These are phyloP conservation scores for Iberis amara DNA, from an alignment of 441 rosid species.

Conservation along the genomic window DNA sequence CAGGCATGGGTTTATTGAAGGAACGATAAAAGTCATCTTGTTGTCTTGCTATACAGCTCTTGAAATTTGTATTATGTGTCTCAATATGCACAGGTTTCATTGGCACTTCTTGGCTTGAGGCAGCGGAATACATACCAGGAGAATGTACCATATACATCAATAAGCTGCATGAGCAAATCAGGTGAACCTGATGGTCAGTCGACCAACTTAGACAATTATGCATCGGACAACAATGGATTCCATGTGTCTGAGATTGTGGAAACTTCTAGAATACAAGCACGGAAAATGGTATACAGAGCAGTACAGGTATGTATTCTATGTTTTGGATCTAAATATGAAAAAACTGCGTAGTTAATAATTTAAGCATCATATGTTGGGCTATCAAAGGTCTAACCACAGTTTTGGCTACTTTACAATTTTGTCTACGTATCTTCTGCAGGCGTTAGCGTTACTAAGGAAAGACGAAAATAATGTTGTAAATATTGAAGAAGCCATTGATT, in stretches of 20 bases:
- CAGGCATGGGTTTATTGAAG: slow-evolving; percentile 41
- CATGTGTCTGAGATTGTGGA: slow-evolving; percentile 50
- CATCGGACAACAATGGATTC: slow-evolving; percentile 35
- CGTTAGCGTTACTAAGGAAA: slow-evolving; percentile 36
- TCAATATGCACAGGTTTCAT: slow-evolving; percentile 42
- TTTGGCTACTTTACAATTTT: background rate
- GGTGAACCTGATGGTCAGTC: slow-evolving; percentile 35
- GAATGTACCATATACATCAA: slow-evolving; percentile 27
- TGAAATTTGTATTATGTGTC: slow-evolving; percentile 15
- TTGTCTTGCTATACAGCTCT: slow-evolving; percentile 15
- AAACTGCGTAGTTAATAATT: background rate
- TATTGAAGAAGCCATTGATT: slow-evolving; percentile 63
- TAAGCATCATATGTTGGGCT: slow-evolving; percentile 6
- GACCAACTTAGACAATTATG: slow-evolving; percentile 32
- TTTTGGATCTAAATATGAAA: slow-evolving; percentile 3
- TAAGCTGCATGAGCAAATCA: slow-evolving; percentile 25
- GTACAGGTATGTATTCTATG: slow-evolving; percentile 36
- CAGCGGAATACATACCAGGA: slow-evolving; percentile 55
- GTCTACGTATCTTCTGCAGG: slow-evolving; percentile 34
- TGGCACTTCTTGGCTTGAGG: slow-evolving; percentile 49
- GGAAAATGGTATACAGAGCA: slow-evolving; percentile 48
- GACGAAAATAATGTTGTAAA: slow-evolving; percentile 33
- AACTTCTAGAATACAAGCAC: slow-evolving; percentile 46
- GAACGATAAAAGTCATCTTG: slow-evolving; percentile 14
- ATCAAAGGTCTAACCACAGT: background rate